Evolutionary conservation across 257 asterid genomes (phyloP).

Genomic region (Craterostigma plantagineum): DNA sequence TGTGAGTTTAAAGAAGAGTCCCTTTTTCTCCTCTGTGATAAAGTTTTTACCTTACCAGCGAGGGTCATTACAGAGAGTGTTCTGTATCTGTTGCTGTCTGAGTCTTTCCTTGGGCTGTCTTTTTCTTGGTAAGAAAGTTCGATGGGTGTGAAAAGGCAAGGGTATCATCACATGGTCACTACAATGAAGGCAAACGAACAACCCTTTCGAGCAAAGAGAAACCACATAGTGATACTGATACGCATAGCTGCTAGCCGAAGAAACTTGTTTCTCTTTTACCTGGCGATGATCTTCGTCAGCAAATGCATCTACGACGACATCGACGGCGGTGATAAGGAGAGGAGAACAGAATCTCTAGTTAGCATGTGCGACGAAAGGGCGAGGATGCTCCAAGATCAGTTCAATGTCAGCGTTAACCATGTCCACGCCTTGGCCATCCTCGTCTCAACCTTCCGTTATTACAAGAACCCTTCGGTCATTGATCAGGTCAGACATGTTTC

Average conservation of each 20-base stretch:
- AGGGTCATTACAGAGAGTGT: no score
- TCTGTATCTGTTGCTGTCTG: no score
- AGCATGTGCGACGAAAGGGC: slow-evolving; percentile 94
- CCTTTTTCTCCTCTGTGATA: no score
- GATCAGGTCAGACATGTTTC: slow-evolving; percentile 44
- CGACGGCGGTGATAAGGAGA: slow-evolving; percentile 38
- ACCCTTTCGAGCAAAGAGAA: slow-evolving; percentile 28
- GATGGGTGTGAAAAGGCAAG: slow-evolving; percentile 58
- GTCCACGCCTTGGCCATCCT: slow-evolving; percentile 92
- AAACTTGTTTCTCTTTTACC: slow-evolving; percentile 31
- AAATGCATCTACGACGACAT: slow-evolving; percentile 14
- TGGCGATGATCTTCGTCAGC: slow-evolving; percentile 15
- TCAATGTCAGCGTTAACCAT: slow-evolving; percentile 82
- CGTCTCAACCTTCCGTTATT: slow-evolving; percentile 71
- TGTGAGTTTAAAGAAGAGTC: no score
- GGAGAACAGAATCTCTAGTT: slow-evolving; percentile 58
- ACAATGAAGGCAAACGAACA: no score
- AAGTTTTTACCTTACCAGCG: no score
- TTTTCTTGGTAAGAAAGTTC: slow-evolving; percentile 10
- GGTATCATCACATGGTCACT: no score
- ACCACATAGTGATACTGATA: slow-evolving; percentile 18
- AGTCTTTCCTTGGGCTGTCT: slow-evolving; percentile 7
- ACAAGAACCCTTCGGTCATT: slow-evolving; percentile 78
- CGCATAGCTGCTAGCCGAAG: slow-evolving; percentile 16
- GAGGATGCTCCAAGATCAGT: slow-evolving; percentile 90